A percentile compares a stretch with the other conserved stretches of the same genome.
Conservation (phyloP, 179 eudicot genomes). For the Silene noctiflora region DNA sequence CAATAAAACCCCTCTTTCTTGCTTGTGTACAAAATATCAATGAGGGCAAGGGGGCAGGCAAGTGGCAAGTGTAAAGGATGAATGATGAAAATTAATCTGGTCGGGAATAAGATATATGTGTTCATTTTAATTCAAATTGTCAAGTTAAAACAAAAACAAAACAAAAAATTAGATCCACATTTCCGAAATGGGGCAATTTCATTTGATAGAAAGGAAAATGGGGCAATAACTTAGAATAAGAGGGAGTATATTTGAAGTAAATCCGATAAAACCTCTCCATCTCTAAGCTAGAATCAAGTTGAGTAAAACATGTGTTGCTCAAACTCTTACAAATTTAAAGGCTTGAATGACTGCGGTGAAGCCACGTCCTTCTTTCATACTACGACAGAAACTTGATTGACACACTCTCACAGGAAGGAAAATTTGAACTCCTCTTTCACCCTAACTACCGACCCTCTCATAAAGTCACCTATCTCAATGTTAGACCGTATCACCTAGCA, state of each 20-base stretch:
- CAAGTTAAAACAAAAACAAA: not conserved
- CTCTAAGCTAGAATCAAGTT: not conserved
- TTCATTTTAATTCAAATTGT: too few relatives aligned
- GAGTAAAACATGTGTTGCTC: not conserved
- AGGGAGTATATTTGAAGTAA: not conserved
- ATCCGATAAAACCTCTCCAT: not conserved
- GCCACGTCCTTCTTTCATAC: not conserved
- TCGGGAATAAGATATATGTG: not conserved
- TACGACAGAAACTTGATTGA: not conserved
- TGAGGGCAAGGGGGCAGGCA: not conserved
- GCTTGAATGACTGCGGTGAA: not conserved
- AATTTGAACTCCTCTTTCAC: not conserved
- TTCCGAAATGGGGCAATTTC: not conserved
- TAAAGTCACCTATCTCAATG: not conserved
- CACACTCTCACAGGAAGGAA: not conserved
- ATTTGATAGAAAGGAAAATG: not conserved
- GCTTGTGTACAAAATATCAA: too few relatives aligned
- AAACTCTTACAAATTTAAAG: not conserved
- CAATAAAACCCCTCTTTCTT: too few relatives aligned
- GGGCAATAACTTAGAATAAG: not conserved
- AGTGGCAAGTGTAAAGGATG: not conserved
- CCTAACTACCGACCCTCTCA: not conserved
- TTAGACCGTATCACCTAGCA: not conserved
- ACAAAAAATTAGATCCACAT: too few relatives aligned
- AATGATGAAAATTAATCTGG: not conserved